phyloP scores from a whole-genome alignment of 2,329 filamentous ascomycete genomes.

The Penicillium sclerotiorum region DNA sequence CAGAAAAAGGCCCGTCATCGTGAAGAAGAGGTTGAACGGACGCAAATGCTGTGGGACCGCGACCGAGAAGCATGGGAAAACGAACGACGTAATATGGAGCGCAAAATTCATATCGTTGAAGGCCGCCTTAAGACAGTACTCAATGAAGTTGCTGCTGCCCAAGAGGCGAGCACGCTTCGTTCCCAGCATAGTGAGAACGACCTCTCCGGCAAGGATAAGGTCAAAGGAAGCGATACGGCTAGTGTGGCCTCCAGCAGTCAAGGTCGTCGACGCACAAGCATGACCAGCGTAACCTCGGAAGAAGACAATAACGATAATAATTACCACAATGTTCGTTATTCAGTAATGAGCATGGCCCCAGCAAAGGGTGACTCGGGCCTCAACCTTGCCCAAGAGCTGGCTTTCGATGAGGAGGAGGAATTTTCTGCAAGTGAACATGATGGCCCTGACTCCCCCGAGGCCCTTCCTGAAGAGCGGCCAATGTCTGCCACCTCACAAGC shows the following conservation, averaged over 20 bases:
- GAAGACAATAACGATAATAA: slow-evolving; percentile 53
- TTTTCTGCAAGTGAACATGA: slow-evolving; percentile 66
- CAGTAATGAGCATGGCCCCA: slow-evolving; percentile 63
- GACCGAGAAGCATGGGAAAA: slow-evolving; percentile 86
- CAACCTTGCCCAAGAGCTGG: slow-evolving; percentile 87
- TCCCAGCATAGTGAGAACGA: slow-evolving; percentile 60
- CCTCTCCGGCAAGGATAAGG: slow-evolving; percentile 63
- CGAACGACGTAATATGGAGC: slow-evolving; percentile 79
- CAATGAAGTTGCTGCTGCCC: slow-evolving; percentile 69
- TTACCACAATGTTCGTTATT: slow-evolving; percentile 67
- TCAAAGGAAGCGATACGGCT: slow-evolving; percentile 65
- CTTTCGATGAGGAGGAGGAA: slow-evolving; percentile 77
- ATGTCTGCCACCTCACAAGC: slow-evolving; percentile 43
- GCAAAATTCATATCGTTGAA: slow-evolving; percentile 87
- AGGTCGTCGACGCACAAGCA: slow-evolving; percentile 61
- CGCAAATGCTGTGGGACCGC: slow-evolving; percentile 77
- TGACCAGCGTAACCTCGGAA: slow-evolving; percentile 54
- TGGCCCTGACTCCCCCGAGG: slow-evolving; percentile 56
- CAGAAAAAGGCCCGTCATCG: slow-evolving; percentile 78
- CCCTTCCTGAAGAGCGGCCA: slow-evolving; percentile 47
- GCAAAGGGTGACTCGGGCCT: slow-evolving; percentile 64
- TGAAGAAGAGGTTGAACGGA: slow-evolving; percentile 79
- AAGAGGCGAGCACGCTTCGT: slow-evolving; percentile 35
- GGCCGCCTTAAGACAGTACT: slow-evolving; percentile 79
- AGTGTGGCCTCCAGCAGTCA: slow-evolving; percentile 74